Base-by-base conservation (phyloP, 2,329 filamentous ascomycete genomes). In the Phyllosticta citribraziliensis region DNA sequence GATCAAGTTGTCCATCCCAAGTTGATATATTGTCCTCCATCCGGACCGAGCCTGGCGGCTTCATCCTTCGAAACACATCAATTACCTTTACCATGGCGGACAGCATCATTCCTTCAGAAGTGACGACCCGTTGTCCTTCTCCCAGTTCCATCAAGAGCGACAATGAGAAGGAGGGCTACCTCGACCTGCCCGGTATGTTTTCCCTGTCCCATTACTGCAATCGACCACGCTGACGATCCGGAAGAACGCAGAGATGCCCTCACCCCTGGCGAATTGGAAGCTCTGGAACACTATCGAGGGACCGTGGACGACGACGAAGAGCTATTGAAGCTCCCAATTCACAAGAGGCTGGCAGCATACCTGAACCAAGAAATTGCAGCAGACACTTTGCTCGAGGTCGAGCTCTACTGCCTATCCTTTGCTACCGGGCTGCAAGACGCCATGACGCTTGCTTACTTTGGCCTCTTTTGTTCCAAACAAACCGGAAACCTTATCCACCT, bases 381-480 rank as follows among this genome's bases (percentile, higher is more conserved):
- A 14, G 66, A 69, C 63, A 63, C 63, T 17, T 62, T 64, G 20
- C 40, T 65, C 14, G 67, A 69, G 54, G 52, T 57, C 6, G 67
- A 71, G 63, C 64, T 70, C 17, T 66, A 70, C 22, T 58, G 67
- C 25, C 65, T 71, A 64, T 69, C 66, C 6, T 57, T 70, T n/a
- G 64, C 64, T 1, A 69, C 68, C 6, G 68, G 68, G 24, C 61
- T 65, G 12, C 65, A 69, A 17, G 68, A 70, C 52, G 65, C 66
- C 20, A 67, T 68, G 63, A 70, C 68, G n/a, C 69, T 65, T 64
- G 66, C 64, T 17, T 66, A 64, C 50, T 69, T 69, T 61, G 62
- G 62, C 52, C 65, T 69, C 33, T 70, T 69, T 55, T 65, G 67
- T 11, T 68, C 66, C 5, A 70, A 70, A 58, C 66, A 67, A 22